Percentiles rank a stretch among this genome's conserved stretches.
phyloP scores from a whole-genome alignment of 2,329 filamentous ascomycete genomes.

The Macrophomina tecta region DNA sequence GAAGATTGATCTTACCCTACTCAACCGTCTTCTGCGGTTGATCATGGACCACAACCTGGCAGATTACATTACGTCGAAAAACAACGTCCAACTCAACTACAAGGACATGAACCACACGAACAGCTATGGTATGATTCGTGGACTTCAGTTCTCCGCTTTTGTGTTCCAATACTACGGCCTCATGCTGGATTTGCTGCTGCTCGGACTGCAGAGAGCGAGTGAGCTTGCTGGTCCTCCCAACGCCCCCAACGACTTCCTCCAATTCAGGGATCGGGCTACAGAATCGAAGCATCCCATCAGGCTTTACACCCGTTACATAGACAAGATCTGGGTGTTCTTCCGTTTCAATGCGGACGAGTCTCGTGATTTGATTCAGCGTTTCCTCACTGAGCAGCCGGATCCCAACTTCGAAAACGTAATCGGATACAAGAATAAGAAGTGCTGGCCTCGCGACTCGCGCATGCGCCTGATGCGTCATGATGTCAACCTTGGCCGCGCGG shows the following conservation, averaged over 20 bases:
- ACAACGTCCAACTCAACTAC: slow-evolving; percentile 98
- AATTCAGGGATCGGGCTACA: slow-evolving; percentile 91
- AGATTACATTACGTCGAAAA: slow-evolving; percentile 99
- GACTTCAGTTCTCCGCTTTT: slow-evolving; percentile 96
- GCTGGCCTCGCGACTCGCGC: slow-evolving; percentile 95
- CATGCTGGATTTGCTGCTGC: slow-evolving; percentile 88
- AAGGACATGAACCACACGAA: slow-evolving; percentile 99
- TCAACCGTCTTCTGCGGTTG: slow-evolving; percentile 88
- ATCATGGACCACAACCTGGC: slow-evolving; percentile 99
- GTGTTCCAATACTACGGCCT: slow-evolving; percentile 99
- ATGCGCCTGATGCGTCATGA: slow-evolving; percentile 99
- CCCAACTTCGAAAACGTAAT: slow-evolving; percentile 99
- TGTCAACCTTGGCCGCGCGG: slow-evolving; percentile 94
- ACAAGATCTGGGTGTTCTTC: slow-evolving; percentile 98
- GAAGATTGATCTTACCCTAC: slow-evolving; percentile 95
- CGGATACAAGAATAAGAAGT: slow-evolving; percentile 99
- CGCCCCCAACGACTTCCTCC: slow-evolving; percentile 94
- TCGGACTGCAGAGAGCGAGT: slow-evolving; percentile 94
- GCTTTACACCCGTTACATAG: slow-evolving; percentile 96
- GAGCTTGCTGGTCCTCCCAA: slow-evolving; percentile 95
- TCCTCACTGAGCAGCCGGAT: slow-evolving; percentile 96
- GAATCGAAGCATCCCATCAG: slow-evolving; percentile 94
- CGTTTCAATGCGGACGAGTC: slow-evolving; percentile 94
- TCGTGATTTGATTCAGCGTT: slow-evolving; percentile 92
- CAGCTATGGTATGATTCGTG: slow-evolving; percentile 97